phyloP scores from a whole-genome alignment of 495 filamentous ascomycete species.

The Podospora conica region DNA sequence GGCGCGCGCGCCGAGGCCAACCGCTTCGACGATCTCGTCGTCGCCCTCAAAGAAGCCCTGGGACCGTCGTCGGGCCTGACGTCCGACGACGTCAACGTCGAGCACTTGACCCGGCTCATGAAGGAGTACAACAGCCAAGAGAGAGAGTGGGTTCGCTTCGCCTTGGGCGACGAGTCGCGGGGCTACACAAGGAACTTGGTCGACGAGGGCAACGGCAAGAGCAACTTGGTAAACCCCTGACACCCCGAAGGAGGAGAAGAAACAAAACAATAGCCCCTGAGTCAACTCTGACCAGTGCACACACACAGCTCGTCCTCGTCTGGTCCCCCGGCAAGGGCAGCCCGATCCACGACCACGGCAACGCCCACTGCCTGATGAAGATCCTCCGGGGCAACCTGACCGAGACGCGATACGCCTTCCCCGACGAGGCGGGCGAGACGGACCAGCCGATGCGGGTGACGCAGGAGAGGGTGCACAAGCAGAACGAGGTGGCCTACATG shows the following conservation, averaged over 20 bases:
- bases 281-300: constrained; percentile 1
- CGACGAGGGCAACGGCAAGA: constrained; percentile 84
- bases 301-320: constrained; percentile 70
- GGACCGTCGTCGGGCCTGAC: constrained; percentile 74
- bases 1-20: constrained; percentile 20
- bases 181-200: constrained; percentile 85
- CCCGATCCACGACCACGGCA: constrained; percentile 82
- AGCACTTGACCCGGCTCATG: constrained; percentile 64
- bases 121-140: constrained; percentile 58
- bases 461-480: constrained; percentile 47
- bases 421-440: constrained; percentile 47
- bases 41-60: constrained; percentile 61
- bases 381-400: constrained; percentile 69
- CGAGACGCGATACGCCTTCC: constrained; percentile 77
- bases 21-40: constrained; percentile 66
- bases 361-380: constrained; percentile 69
- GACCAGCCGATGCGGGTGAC: constrained; percentile 48
- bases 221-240: constrained; percentile 62
- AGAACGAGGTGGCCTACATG: constrained; percentile 41
- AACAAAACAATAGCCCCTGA: constrained; percentile 3
- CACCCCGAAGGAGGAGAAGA: not conserved
- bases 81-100: constrained; percentile 69
- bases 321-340: constrained; percentile 86
- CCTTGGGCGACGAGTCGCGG: constrained; percentile 55
- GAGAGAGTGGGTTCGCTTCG: constrained; percentile 66